Conservation (phyloP, 805 yeast genomes). For the Scheffersomyces lignosus region DNA sequence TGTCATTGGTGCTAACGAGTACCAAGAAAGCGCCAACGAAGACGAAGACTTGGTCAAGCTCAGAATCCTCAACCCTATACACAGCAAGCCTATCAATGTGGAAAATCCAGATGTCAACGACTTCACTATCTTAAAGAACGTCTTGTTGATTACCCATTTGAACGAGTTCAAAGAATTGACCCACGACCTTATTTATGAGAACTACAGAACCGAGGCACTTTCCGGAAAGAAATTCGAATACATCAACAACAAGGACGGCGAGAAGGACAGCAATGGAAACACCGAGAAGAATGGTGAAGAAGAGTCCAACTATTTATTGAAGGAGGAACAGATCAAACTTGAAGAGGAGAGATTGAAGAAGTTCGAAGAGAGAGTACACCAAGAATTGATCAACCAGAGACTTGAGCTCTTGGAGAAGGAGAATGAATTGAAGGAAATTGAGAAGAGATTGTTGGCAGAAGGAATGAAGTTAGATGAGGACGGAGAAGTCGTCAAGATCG, state of each 20-base stretch:
- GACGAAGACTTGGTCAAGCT: constrained; percentile 50
- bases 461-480: constrained; percentile 44
- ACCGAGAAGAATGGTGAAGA: constrained; percentile 10
- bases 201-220: constrained; percentile 84
- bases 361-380: constrained; percentile 87
- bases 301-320: constrained; percentile 42
- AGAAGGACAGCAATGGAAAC: not conserved
- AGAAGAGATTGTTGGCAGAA: constrained; percentile 63
- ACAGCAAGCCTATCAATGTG: constrained; percentile 58
- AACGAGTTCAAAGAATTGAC: constrained; percentile 87
- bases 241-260: constrained; percentile 20
- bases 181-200: constrained; percentile 83
- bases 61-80: constrained; percentile 46
- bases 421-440: constrained; percentile 80
- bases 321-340: constrained; percentile 85
- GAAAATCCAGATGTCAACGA: constrained; percentile 78
- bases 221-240: constrained; percentile 58
- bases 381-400: constrained; percentile 76
- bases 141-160: constrained; percentile 78
- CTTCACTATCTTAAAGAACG: constrained; percentile 75
- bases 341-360: constrained; percentile 88
- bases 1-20: constrained; percentile 67
- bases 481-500: constrained; percentile 33
- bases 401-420: constrained; percentile 84
- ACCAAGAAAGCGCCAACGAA: constrained; percentile 39